Evolutionary conservation across 2,329 filamentous ascomycete genomes (phyloP), one percentile per base, ranked within the genome.

Genomic region (Canariomyces notabilis): DNA sequence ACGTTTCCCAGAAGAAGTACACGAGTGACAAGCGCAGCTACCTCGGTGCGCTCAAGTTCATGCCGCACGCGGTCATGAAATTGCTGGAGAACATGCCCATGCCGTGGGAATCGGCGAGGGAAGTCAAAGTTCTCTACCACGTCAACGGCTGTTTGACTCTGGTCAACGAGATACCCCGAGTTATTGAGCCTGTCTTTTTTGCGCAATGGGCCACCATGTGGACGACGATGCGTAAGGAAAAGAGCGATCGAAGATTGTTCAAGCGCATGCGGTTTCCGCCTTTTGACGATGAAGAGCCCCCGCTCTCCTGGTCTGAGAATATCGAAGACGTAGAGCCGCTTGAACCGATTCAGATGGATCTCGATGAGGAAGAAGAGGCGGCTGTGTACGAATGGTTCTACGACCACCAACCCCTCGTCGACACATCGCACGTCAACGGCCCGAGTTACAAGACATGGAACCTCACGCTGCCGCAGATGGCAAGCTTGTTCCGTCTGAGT

Each of bases 191-290:
- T 0, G 87, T 98, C 4, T 98, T 95, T 67, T 90, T 96, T 64
- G 93, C 93, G 47, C 93, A 98, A 66, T 98, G 93, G 93, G 93
- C 93, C 11, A 95, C 91, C 44, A 98, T 98, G 93, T 98, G 93
- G 93, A 84, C 95, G 20, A 89, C 87, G 36, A 98, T 98, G 93
- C 83, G 93, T 59, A 86, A 94, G 59, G 93, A 98, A 65, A 98
- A 98, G 76, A 93, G 89, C 62, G 93, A 98, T 61, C 76, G 93
- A 67, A 76, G 91, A 62, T 81, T 97, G 59, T 98, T 98, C 76
- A 98, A 98, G 74, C 83, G 93, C 55, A 98, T 98, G 93, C 83
- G 94, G 58, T 98, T 98, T 60, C 93, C 93, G 15, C 94, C 94
- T 0, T 98, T 98, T 58, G 93, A 98, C 58, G 94, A 98, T 62